Base-by-base conservation (phyloP, 192 early-diverging fungal genomes). In the Backusella westeae region DNA sequence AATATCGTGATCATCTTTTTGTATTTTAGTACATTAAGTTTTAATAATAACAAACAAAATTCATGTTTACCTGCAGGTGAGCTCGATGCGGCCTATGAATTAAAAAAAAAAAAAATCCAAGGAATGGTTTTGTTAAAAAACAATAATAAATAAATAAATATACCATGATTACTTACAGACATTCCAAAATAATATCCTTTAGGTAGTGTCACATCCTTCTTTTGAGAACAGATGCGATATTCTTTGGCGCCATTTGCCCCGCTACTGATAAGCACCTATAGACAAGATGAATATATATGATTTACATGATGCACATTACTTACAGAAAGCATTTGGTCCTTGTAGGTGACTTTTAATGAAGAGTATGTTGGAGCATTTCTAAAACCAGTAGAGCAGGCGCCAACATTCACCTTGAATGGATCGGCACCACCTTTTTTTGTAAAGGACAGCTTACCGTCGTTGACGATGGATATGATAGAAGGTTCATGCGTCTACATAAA, bases 1-100 rank as follows among this genome's bases (percentile, higher is more conserved):
- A 26, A 96, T 53, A 82, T 94, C 93, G 70, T 96, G 94, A 79
- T 95, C 94, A 83, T 95, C 94, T 80, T 49, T 49, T 15, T 39
- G 38, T 12, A 3, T 12, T 82, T 59, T 59, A 29, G 71, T 32
- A 17, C 21, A 44, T 73, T n/a, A 67, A 21, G 32, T 32, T 32
- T 32, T 32, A 32, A 32, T 38, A 34, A 56, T 36, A 63, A 36
- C 4, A 44, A 44, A 44, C 42, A 44, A 35, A 34, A 23, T 72
- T 32, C 49, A 72, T 32, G 19, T n/a, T 71, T 73, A 73, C 71
- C 71, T 52, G 78, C 69, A 63, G 73, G 83, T 6, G 77, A 68
- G 39, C 72, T 72, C 23, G 80, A 75, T 8, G 84, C 76, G 49
- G 83, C 81, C 74, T 82, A 73, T 44, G 56, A 29, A 59, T 59